Percentiles rank a stretch among this genome's conserved stretches.
Evolutionary conservation across 441 rosid genomes (phyloP).

Genomic region (Biscutella laevigata): DNA sequence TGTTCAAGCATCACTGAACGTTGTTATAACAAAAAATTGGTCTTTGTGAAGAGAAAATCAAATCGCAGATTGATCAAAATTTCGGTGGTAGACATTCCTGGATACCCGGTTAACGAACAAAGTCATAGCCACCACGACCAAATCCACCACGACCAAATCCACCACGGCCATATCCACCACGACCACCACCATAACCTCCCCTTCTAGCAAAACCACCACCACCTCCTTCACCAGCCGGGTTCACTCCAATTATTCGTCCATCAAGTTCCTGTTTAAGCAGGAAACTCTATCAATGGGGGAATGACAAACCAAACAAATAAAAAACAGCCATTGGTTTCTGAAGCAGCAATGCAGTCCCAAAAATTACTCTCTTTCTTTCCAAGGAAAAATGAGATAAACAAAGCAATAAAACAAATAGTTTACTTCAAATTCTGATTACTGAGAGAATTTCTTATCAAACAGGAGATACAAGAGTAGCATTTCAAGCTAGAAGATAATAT

Average conservation of each 20-base stretch:
- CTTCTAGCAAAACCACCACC: slow-evolving; percentile 25
- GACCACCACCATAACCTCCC: slow-evolving; percentile 31
- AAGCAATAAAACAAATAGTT: not conserved
- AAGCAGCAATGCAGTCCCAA: slow-evolving; percentile 13
- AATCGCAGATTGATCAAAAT: slow-evolving; percentile 7
- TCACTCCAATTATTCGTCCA: slow-evolving; percentile 53
- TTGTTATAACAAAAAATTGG: slow-evolving; percentile 8
- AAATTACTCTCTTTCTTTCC: not conserved
- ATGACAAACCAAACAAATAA: slow-evolving; percentile 11
- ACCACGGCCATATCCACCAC: slow-evolving; percentile 13
- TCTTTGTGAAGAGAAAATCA: slow-evolving; percentile 2
- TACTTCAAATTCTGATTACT: not conserved
- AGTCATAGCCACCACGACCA: slow-evolving; percentile 13
- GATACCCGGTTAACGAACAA: slow-evolving; percentile 18
- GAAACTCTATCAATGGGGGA: not conserved
- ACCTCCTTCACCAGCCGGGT: slow-evolving; percentile 42
- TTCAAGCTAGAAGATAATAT: not conserved
- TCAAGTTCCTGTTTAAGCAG: slow-evolving; percentile 42
- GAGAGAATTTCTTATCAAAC: not conserved
- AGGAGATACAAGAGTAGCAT: slow-evolving; percentile 2
- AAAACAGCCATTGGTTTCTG: slow-evolving; percentile 32
- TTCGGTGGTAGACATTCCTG: not conserved
- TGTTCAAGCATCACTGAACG: slow-evolving; percentile 12
- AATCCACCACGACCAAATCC: slow-evolving; percentile 3
- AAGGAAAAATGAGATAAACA: not conserved